These are phyloP conservation scores for Tulasnella sp. DNA, from an alignment of 768 basidiomycete species.

Conservation along the genomic window DNA sequence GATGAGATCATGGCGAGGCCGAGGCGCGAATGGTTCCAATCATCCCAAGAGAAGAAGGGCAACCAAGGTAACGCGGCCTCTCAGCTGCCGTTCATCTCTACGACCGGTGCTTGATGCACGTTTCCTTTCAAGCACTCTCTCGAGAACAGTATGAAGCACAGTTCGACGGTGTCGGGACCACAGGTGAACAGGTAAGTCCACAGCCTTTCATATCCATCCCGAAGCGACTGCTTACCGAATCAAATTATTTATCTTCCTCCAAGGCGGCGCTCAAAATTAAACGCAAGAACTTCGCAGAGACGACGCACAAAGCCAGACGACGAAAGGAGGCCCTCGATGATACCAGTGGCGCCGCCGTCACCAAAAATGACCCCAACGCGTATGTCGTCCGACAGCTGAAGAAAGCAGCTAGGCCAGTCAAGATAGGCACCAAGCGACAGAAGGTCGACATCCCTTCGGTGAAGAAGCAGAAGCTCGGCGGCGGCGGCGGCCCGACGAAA, in stretches of 20 bases:
- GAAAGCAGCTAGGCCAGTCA: constrained; percentile 57
- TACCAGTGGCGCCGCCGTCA: constrained; percentile 42
- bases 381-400: constrained; percentile 65
- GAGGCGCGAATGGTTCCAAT: constrained; percentile 98
- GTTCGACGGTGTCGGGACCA: constrained; percentile 33
- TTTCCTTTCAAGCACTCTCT: constrained; percentile 51
- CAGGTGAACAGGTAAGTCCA: constrained; percentile 26
- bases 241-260: neutral
- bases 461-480: constrained; percentile 25
- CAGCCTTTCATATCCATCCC: neutral
- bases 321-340: constrained; percentile 74
- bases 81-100: constrained; percentile 8
- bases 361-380: constrained; percentile 73
- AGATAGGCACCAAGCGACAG: constrained; percentile 19
- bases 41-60: constrained; percentile 64
- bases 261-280: constrained; percentile 35
- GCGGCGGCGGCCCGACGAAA: constrained; percentile 22
- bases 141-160: constrained; percentile 63
- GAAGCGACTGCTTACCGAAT: too few species aligned
- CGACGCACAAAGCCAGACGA: constrained; percentile 79
- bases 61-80: constrained; percentile 55
- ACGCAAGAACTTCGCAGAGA: constrained; percentile 66
- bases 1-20: constrained; percentile 88
- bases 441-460: constrained; percentile 28
- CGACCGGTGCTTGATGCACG: too few species aligned